Conservation (phyloP, 2,329 filamentous ascomycete species). For the Colletotrichum simmondsii region DNA sequence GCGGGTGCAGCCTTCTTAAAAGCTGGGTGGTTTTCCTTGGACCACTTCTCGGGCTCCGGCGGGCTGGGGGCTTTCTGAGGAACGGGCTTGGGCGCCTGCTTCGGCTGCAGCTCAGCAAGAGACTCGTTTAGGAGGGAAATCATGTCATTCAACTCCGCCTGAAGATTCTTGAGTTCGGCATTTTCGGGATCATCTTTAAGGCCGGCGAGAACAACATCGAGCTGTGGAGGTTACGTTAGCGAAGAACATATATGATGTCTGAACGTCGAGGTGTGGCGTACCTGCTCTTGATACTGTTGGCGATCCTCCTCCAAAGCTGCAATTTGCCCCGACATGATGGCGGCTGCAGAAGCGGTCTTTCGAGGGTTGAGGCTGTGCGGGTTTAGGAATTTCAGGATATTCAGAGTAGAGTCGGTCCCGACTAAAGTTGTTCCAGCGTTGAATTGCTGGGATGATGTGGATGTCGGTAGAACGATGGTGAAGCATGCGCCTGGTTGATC, state of each 20-base stretch:
- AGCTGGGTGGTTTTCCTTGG: constrained; percentile 82
- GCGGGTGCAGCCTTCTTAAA: constrained; percentile 66
- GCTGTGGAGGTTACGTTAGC: constrained; percentile 56
- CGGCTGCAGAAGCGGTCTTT: not conserved
- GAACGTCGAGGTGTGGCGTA: constrained; percentile 41
- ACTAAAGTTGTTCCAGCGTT: not conserved
- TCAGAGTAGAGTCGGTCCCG: not conserved
- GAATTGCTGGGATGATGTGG: not conserved
- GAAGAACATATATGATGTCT: not conserved
- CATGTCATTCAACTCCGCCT: constrained; percentile 83
- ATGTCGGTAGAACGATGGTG: not conserved
- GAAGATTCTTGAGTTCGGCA: constrained; percentile 79
- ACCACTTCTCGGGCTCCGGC: constrained; percentile 78
- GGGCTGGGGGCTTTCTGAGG: constrained; percentile 56
- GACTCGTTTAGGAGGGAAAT: constrained; percentile 82
- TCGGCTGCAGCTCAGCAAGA: constrained; percentile 82
- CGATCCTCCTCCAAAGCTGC: constrained; percentile 62
- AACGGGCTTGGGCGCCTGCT: constrained; percentile 55
- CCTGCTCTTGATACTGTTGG: constrained; percentile 67
- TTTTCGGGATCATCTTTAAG: constrained; percentile 85
- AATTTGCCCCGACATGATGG: constrained; percentile 43
- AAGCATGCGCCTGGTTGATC: not conserved
- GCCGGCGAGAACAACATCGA: constrained; percentile 81
- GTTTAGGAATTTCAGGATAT: too few relatives aligned
- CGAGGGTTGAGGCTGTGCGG: not conserved